Evolutionary conservation across 768 basidiomycete species (phyloP), one percentile per base, ranked within the genome.

Genomic region (Suillus brevipes): DNA sequence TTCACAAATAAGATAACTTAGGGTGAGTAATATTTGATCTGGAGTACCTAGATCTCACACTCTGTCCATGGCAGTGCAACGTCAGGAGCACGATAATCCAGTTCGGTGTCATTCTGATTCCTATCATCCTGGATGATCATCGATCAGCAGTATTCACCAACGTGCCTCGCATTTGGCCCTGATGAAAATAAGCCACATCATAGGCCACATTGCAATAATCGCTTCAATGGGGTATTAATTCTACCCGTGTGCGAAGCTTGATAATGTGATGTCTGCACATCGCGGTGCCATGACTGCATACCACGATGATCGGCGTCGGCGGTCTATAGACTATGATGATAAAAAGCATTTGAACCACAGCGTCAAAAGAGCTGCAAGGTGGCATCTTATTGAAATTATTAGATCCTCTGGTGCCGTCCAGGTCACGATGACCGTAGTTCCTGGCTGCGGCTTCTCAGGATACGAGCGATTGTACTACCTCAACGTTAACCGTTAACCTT

Each of bases 121-220:
- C 76, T 65, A n/a, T n/a, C n/a, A n/a, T n/a, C 23, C 72, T 74
- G 1, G 86, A 82, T 2, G 10, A 77, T 72, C 67, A 31, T 31
- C 4, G 31, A 31, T 31, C 31, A 31, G 31, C 31, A 92, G 83
- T 37, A 92, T 73, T 10, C 71, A 64, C 0, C 87, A 88, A 2
- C 94, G 81, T 2, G 77, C 73, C 73, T 94, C 92, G 73, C 90
- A 94, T 70, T 89, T 89, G 12, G 93, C 88, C 76, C 87, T 89
- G 56, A 87, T 86, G 62, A 89, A 82, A 45, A 89, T 83, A 2
- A 92, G 92, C 90, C 91, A 93, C 90, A 94, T 94, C 86, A 95
- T 94, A 8, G 94, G 84, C 0, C 92, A 93, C 49, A 94, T 80
- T 10, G 88, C 88, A 58, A 12, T 13, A 13, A 94, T 91, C 1